phyloP scores from a whole-genome alignment of 2,329 filamentous ascomycete species.

The Cordyceps cateniannulata region DNA sequence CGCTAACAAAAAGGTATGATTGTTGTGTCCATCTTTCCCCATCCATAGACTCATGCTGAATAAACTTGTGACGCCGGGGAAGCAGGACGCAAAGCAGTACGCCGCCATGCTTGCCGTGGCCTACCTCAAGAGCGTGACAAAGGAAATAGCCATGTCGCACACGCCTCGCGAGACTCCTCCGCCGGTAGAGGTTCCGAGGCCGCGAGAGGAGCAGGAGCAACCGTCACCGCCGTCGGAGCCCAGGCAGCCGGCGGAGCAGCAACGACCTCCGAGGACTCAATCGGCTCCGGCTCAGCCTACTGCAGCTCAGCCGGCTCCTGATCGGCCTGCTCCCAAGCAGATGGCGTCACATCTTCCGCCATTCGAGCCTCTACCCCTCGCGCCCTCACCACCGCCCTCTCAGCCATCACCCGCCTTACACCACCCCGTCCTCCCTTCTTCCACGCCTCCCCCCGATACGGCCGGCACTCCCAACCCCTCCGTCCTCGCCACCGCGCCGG shows the following conservation, averaged over 20 bases:
- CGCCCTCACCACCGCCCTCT: background rate
- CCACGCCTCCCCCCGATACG: background rate
- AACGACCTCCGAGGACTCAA: background rate
- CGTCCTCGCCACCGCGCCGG: background rate
- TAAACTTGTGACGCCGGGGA: no score
- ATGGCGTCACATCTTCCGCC: no score
- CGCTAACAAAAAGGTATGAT: slow-evolving; percentile 36
- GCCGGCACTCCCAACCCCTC: background rate
- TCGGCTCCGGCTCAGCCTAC: no score
- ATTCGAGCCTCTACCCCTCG: no score
- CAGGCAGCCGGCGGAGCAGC: background rate
- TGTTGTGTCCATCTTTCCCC: no score
- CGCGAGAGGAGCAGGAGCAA: background rate
- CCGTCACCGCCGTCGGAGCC: background rate
- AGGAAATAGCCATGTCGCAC: background rate
- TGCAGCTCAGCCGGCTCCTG: no score
- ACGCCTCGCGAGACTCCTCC: background rate
- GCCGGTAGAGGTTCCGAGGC: no score
- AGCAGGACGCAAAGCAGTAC: slow-evolving; percentile 42
- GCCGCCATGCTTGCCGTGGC: slow-evolving; percentile 42
- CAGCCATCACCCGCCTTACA: background rate
- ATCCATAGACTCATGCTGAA: no score
- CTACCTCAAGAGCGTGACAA: slow-evolving; percentile 27
- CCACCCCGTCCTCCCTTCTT: background rate
- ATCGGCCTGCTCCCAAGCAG: background rate